phyloP scores from a whole-genome alignment of 129 eudicot genomes.

The Ambrosia artemisiifolia region DNA sequence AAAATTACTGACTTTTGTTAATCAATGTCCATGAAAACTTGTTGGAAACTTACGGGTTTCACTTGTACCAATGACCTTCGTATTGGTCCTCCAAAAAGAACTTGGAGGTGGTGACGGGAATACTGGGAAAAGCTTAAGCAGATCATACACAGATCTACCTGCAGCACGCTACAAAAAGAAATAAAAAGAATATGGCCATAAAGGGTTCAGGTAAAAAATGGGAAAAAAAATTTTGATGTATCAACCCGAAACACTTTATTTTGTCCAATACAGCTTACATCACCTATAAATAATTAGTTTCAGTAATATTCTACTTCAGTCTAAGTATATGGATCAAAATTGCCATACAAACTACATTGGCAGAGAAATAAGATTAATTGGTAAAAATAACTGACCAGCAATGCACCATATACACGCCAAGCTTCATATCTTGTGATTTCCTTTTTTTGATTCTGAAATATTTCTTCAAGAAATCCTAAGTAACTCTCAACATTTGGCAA shows the following conservation, averaged over 20 bases:
- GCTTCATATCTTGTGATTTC: slow-evolving; percentile 73
- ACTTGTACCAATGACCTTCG: slow-evolving; percentile 34
- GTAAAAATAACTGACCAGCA: slow-evolving; percentile 49
- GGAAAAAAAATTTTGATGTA: not conserved
- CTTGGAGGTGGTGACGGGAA: slow-evolving; percentile 43
- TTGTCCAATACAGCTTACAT: not conserved
- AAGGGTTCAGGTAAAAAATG: not conserved
- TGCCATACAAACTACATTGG: not conserved
- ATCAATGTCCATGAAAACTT: not conserved
- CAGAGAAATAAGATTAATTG: not conserved
- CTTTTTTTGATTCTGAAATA: slow-evolving; percentile 60
- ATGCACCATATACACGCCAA: slow-evolving; percentile 78
- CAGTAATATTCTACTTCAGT: not conserved
- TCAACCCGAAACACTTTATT: not conserved
- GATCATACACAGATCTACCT: slow-evolving; percentile 62
- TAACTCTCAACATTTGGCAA: slow-evolving; percentile 58
- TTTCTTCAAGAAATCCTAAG: slow-evolving; percentile 58
- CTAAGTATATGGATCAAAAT: not conserved
- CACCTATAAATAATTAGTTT: not conserved
- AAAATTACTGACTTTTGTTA: not conserved
- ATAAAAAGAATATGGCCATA: not conserved
- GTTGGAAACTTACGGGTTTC: slow-evolving; percentile 29
- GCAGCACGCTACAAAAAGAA: slow-evolving; percentile 52
- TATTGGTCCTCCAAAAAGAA: slow-evolving; percentile 33
- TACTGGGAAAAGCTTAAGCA: slow-evolving; percentile 56